Evolutionary conservation across 306 rosid species (phyloP), one percentile per base, ranked within the genome.

Genomic region (Sicyos edulis): DNA sequence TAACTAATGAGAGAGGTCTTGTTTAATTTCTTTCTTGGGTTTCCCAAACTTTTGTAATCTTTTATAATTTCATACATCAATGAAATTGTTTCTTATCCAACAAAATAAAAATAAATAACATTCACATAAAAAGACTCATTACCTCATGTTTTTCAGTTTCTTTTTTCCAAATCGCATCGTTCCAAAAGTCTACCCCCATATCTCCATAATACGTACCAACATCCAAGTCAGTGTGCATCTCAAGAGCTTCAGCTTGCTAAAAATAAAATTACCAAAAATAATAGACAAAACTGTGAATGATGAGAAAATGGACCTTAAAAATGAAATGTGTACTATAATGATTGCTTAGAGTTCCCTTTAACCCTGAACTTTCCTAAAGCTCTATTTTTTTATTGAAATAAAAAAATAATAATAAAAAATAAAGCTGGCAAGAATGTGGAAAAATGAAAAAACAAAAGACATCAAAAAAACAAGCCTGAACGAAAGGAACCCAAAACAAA

Each of bases 211-310:
- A 92, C 75, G 22, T 78, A 24, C 96, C 98, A 40, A 92, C 88
- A 19, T 83, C 82, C 62, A 92, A 76, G 77, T 92, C 95, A 0
- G 95, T 86, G 69, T 89, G 88, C 80, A 24, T 68, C 80, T 74
- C 60, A 77, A 92, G 61, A 13, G 87, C 92, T 24, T 83, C 78
- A 49, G 95, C 95, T 92, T 92, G 97, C 97, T n/a, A n/a, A n/a
- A n/a, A n/a, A n/a, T 92, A 71, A 37, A n/a, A 76, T 45, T 71
- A 14, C 37, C 61, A 66, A 72, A 54, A 26, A 71, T 54, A 69
- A 15, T 11, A 76, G 54, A 26, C 13, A 7, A 44, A 19, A 49
- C 15, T 21, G 61, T 55, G 10, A 65, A 14, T 65, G 32, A 47
- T 65, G 71, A 34, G 10, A 42, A 65, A 42, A 42, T 65, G 71